Evolutionary conservation across 148 eudicot genomes (phyloP).

Genomic region (Fagopyrum homotropicum): DNA sequence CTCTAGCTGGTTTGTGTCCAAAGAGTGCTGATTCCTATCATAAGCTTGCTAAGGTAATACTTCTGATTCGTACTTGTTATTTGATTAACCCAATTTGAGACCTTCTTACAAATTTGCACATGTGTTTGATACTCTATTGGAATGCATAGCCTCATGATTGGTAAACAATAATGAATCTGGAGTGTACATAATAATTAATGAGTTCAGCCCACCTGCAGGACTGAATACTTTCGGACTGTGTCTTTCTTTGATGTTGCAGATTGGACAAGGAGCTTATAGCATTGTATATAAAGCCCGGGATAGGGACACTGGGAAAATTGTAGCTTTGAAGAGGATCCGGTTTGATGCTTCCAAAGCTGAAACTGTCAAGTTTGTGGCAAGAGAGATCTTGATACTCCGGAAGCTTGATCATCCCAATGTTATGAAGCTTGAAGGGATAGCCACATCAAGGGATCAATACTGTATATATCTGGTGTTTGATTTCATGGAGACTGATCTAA

Average conservation of each 20-base stretch:
- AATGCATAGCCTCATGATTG: neutral
- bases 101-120: neutral
- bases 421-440: conserved; percentile 6
- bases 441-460: conserved; percentile 2
- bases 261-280: conserved; percentile 13
- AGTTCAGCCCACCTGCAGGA: neutral
- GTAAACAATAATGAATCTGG: neutral
- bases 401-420: conserved; percentile 13
- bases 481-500: conserved; percentile 11
- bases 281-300: conserved; percentile 9
- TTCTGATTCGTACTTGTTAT: neutral
- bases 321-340: conserved; percentile 12
- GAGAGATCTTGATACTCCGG: conserved; percentile 11
- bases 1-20: neutral
- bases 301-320: conserved; percentile 10
- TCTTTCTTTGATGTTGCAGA: conserved; percentile 8
- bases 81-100: neutral
- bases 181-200: neutral
- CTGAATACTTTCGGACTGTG: neutral
- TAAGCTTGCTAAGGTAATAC: conserved; percentile 9
- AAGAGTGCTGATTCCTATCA: conserved; percentile 8
- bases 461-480: conserved; percentile 13
- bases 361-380: conserved; percentile 12
- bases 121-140: neutral
- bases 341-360: conserved; percentile 6